A percentile compares a stretch with the other conserved stretches of the same genome.
Conservation (phyloP, 148 eudicot genomes). For the Rhododendron molle region DNA sequence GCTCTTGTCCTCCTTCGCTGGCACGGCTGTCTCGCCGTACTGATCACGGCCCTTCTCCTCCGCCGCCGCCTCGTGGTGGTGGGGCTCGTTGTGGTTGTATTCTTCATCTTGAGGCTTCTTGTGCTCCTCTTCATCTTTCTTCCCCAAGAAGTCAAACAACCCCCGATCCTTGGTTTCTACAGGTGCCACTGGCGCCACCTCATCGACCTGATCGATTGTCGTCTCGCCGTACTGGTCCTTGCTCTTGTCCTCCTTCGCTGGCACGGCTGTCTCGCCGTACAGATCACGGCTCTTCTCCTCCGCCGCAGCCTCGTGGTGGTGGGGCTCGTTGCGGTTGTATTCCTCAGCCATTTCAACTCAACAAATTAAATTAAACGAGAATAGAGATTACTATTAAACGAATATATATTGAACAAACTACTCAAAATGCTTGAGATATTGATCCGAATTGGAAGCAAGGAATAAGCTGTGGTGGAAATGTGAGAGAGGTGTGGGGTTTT, state of each 20-base stretch:
- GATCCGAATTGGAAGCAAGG: not conserved
- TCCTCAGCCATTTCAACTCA: conserved; percentile 43
- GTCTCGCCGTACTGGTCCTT: conserved; percentile 7
- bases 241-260: not conserved
- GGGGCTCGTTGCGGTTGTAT: not conserved
- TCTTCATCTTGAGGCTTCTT: conserved; percentile 21
- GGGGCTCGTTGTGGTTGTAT: too few species aligned
- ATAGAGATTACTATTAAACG: not conserved
- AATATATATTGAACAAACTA: not conserved
- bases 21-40: not conserved
- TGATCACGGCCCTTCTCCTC: not conserved
- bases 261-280: not conserved
- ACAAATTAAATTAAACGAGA: not conserved
- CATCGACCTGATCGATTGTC: conserved; percentile 4
- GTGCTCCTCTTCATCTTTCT: conserved; percentile 38
- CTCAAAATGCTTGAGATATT: not conserved
- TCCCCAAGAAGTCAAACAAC: conserved; percentile 56
- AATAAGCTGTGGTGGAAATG: not conserved
- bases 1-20: not conserved
- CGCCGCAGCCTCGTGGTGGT: not conserved
- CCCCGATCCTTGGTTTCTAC: conserved; percentile 54
- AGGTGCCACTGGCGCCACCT: not conserved
- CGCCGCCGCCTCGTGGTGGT: too few species aligned
- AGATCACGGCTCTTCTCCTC: conserved; percentile 3
- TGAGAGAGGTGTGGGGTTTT: not conserved